Conservation (phyloP, 2,329 filamentous ascomycete genomes). For the Alternaria arbusti region DNA sequence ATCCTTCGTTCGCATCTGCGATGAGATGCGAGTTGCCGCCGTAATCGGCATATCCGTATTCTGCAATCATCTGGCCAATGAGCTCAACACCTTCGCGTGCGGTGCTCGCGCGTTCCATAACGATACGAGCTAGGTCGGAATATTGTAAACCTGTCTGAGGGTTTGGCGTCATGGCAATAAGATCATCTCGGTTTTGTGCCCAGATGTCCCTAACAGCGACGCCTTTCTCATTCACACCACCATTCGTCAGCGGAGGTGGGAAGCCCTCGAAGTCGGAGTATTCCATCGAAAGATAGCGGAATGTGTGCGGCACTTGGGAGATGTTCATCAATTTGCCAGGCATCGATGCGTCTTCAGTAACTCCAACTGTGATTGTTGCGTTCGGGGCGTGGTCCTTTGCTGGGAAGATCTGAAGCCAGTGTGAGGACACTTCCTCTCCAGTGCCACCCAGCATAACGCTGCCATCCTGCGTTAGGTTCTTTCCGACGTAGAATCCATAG, state of each 20-base stretch:
- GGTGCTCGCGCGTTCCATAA: constrained; percentile 51
- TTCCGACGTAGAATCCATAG: constrained; percentile 58
- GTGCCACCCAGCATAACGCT: constrained; percentile 55
- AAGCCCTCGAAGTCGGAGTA: constrained; percentile 53
- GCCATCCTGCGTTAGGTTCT: constrained; percentile 52
- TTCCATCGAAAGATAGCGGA: constrained; percentile 48
- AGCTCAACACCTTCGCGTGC: constrained; percentile 53
- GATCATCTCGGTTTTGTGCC: constrained; percentile 50
- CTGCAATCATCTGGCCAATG: constrained; percentile 49
- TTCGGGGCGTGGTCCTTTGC: constrained; percentile 51
- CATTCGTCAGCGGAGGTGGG: constrained; percentile 53
- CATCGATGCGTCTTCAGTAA: constrained; percentile 49
- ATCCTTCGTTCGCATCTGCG: constrained; percentile 48
- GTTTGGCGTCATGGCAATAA: constrained; percentile 51
- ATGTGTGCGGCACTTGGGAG: constrained; percentile 43
- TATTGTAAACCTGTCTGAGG: constrained; percentile 53
- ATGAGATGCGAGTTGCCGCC: constrained; percentile 54
- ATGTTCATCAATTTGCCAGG: constrained; percentile 46
- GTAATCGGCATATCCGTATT: constrained; percentile 53
- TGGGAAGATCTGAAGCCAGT: constrained; percentile 57
- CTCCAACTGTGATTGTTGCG: constrained; percentile 53
- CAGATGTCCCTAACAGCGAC: constrained; percentile 53
- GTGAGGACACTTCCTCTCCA: constrained; percentile 56
- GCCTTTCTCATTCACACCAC: constrained; percentile 53
- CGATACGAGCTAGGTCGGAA: constrained; percentile 50